Base-by-base conservation (phyloP, 2,329 filamentous ascomycete genomes). In the Colletotrichum noveboracense region DNA sequence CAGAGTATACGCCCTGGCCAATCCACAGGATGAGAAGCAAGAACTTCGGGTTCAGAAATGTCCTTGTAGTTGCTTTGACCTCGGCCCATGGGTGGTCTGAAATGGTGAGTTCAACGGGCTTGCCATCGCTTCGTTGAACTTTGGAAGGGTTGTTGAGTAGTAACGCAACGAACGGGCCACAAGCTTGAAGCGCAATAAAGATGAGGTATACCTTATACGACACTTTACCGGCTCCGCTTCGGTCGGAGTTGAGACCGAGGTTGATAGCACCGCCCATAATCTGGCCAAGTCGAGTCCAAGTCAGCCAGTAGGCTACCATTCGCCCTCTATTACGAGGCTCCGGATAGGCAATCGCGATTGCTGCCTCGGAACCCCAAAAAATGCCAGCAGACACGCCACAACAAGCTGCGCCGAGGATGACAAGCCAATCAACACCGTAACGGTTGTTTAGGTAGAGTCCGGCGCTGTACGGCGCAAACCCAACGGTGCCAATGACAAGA, bases 231-330 rank as follows among this genome's bases (percentile, higher is more conserved):
- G 82, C 80, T 10, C 85, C 78, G n/a, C 84, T 84, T 14, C 84
- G 82, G 8, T 85, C 83, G 65, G 85, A 83, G 61, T 90, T 90
- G 18, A 90, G 83, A 0, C 85, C 87, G 1, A 90, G 84, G 18
- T 89, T 87, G 52, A 90, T 89, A 0, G 88, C 86, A 2, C 87
- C 85, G 5, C 88, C 88, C 65, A 90, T 87, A 24, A 91, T 84
- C 70, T 89, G 88, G 2, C 89, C 89, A 7, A 90, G 78, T 91
- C 92, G 2, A 89, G 92, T 26, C 86, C 85, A 88, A 0, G 83
- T 84, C 18, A 94, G 85, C 93, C 93, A 94, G 78, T 92, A 91
- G 0, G 92, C 93, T 0, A 94, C 84, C 62, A 91, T 88, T 2
- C 87, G 86, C 0, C 91, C 92, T 77, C 90, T 87, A 34, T 93